Conservation (phyloP, 1,284 basidiomycete species). For the Vanrija humicola region DNA sequence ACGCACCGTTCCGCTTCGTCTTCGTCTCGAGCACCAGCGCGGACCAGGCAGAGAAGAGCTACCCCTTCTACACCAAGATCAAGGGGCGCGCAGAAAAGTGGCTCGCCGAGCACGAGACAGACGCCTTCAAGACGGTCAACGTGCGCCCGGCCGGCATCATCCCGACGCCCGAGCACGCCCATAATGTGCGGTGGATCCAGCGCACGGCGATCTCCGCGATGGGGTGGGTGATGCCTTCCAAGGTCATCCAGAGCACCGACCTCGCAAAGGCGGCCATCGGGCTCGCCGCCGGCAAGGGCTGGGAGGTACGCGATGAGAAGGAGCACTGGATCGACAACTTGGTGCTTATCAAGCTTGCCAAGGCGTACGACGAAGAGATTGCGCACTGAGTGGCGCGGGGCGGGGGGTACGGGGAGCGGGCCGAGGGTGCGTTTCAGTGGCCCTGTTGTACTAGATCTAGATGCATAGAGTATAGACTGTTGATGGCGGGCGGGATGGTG, state of each 20-base stretch:
- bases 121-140: conserved; percentile 17
- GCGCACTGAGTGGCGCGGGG: background rate
- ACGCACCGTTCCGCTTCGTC: conserved; percentile 28
- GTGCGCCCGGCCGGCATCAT: conserved; percentile 28
- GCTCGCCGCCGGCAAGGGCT: conserved; percentile 18
- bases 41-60: conserved; percentile 15
- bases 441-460: too few species aligned
- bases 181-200: background rate
- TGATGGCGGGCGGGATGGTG: too few species aligned
- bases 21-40: conserved; percentile 29
- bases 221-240: conserved; percentile 6
- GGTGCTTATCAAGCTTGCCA: conserved; percentile 60
- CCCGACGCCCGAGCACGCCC: conserved; percentile 18
- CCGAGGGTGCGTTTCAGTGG: too few species aligned
- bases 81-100: conserved; percentile 29
- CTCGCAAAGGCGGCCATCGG: conserved; percentile 16
- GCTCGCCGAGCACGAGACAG: conserved; percentile 6
- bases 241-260: conserved; percentile 8
- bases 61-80: conserved; percentile 17
- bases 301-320: conserved; percentile 38
- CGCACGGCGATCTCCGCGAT: background rate
- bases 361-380: conserved; percentile 17
- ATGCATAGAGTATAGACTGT: too few species aligned
- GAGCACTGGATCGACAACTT: conserved; percentile 24
- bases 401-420: too few species aligned